Percentiles rank a stretch among this genome's conserved stretches.
phyloP scores from a whole-genome alignment of 164 flowering plant genomes.

The Piper longum region DNA sequence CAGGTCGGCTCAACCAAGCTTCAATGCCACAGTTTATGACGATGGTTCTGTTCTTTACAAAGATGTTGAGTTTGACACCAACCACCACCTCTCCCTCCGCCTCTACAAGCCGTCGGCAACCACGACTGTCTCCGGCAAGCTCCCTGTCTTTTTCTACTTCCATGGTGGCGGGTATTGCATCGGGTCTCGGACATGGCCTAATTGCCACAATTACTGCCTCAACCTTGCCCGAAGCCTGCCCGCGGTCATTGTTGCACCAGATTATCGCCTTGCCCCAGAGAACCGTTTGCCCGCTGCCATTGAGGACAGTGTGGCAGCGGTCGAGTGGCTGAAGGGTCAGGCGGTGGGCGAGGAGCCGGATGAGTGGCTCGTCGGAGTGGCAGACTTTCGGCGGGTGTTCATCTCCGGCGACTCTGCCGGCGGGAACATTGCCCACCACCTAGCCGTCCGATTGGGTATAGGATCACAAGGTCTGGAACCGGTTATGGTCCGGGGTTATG shows the following conservation, averaged over 20 bases:
- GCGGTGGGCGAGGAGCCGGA: slow-evolving; percentile 31
- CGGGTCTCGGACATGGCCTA: slow-evolving; percentile 72
- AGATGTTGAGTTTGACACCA: slow-evolving; percentile 37
- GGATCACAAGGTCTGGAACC: slow-evolving; percentile 44
- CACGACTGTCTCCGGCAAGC: slow-evolving; percentile 20
- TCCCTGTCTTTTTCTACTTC: slow-evolving; percentile 54
- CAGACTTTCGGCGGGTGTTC: slow-evolving; percentile 50
- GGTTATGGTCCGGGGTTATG: slow-evolving; percentile 49
- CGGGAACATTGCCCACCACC: slow-evolving; percentile 61
- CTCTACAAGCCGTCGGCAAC: slow-evolving; percentile 44
- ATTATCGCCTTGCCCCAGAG: slow-evolving; percentile 75
- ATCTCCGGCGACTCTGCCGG: slow-evolving; percentile 77
- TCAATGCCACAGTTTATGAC: slow-evolving; percentile 39
- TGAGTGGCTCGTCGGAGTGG: slow-evolving; percentile 39
- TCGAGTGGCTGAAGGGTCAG: slow-evolving; percentile 54
- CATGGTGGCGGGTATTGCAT: slow-evolving; percentile 87
- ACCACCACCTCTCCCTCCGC: slow-evolving; percentile 40
- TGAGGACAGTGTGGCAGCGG: slow-evolving; percentile 40
- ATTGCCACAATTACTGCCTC: slow-evolving; percentile 61
- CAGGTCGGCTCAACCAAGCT: slow-evolving; percentile 42
- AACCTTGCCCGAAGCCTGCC: slow-evolving; percentile 39
- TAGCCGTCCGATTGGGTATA: slow-evolving; percentile 34
- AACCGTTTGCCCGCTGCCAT: slow-evolving; percentile 64
- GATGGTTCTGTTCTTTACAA: slow-evolving; percentile 64
- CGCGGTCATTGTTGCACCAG: slow-evolving; percentile 50